A percentile compares a stretch with the other conserved stretches of the same genome.
phyloP scores from a whole-genome alignment of 1,284 basidiomycete species.

The Ustilago shanxiensis region DNA sequence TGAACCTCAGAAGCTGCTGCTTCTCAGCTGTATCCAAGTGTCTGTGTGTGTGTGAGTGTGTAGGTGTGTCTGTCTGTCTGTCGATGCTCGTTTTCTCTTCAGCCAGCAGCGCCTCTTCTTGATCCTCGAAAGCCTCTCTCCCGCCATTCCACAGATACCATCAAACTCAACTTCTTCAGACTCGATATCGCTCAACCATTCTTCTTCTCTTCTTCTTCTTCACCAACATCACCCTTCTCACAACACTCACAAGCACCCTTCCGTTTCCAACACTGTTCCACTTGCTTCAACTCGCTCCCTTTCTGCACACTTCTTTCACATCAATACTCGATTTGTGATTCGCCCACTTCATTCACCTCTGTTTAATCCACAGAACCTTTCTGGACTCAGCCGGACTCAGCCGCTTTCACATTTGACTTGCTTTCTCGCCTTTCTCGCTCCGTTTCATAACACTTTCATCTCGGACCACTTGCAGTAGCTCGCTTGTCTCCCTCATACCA shows the following conservation, averaged over 20 bases:
- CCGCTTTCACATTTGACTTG: neutral
- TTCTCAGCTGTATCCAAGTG: too few relatives aligned
- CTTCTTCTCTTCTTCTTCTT: neutral
- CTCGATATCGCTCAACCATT: neutral
- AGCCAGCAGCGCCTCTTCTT: neutral
- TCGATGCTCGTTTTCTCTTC: neutral
- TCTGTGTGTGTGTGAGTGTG: too few relatives aligned
- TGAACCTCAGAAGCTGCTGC: neutral
- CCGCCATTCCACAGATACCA: slow-evolving; percentile 4
- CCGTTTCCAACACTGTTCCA: slow-evolving; percentile 5
- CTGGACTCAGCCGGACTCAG: slow-evolving; percentile 1
- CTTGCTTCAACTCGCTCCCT: slow-evolving; percentile 2
- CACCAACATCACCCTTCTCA: neutral
- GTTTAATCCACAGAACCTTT: neutral
- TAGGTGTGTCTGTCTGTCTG: neutral
- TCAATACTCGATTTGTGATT: neutral
- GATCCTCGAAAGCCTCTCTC: slow-evolving; percentile 4
- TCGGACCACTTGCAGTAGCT: neutral
- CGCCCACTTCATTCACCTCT: slow-evolving; percentile 4
- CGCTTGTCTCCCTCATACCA: neutral
- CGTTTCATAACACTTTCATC: slow-evolving; percentile 1
- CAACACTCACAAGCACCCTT: neutral
- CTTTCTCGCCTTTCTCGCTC: neutral
- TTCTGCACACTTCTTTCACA: neutral
- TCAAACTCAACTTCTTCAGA: neutral